Percentiles rank a stretch among this genome's conserved stretches.
Evolutionary conservation across 2,329 filamentous ascomycete species (phyloP).

Genomic region (Pestalotiopsis sp.): DNA sequence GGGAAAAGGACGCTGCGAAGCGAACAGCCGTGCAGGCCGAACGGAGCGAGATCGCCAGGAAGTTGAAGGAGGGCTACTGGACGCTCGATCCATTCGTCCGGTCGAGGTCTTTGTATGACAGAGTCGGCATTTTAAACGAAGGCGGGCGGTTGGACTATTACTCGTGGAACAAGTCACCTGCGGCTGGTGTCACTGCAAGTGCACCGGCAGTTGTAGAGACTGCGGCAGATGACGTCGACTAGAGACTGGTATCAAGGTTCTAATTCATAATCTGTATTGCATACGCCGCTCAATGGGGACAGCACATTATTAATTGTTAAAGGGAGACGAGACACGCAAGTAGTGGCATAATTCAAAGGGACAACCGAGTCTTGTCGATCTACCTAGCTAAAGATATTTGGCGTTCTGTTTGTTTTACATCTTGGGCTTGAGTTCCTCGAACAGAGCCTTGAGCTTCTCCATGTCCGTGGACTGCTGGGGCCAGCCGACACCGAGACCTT

Average conservation of each 20-base stretch:
- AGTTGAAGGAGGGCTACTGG: conserved; percentile 82
- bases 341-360: neutral
- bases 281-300: neutral
- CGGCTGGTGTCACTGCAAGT: conserved; percentile 22
- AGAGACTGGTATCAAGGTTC: conserved; percentile 16
- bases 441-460: conserved; percentile 77
- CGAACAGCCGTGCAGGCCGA: conserved; percentile 54
- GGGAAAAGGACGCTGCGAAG: conserved; percentile 47
- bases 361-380: neutral
- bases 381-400: neutral
- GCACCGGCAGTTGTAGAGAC: conserved; percentile 33
- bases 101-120: conserved; percentile 83
- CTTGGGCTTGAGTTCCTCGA: conserved; percentile 85
- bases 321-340: neutral
- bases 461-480: conserved; percentile 76
- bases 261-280: neutral
- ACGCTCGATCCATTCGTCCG: conserved; percentile 83
- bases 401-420: conserved; percentile 48
- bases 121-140: conserved; percentile 70
- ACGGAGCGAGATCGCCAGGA: conserved; percentile 63
- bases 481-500: conserved; percentile 83
- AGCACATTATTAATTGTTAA: neutral
- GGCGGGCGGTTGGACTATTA: conserved; percentile 77
- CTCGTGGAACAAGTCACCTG: conserved; percentile 30
- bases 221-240: conserved; percentile 50